Evolutionary conservation across 768 basidiomycete species (phyloP), one percentile per base, ranked within the genome.

Genomic region (Boletus reticuloceps): DNA sequence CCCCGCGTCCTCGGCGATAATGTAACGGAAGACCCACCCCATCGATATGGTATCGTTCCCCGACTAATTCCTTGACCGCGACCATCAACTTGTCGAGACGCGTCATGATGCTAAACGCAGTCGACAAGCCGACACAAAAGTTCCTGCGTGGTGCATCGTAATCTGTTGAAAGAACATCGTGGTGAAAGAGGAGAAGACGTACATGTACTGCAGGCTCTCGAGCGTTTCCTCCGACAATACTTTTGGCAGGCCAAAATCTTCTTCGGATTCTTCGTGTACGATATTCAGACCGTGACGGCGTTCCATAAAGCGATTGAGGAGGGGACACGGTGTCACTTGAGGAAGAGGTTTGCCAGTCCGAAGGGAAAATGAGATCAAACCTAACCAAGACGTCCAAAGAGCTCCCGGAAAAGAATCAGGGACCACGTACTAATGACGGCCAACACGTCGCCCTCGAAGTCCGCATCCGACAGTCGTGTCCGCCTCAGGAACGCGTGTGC

Each of bases 381-480:
- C 89, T 91, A 36, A 19, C 27, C 12, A 36, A 14, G 13, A 11
- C 6, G 34, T 36, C 34, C 34, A 14, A 36, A 14, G 34, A 4
- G 14, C 34, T 14, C 14, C 34, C 11, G 1, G 5, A 5, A 36
- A 14, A 14, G 34, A 36, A 39, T 46, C 27, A 31, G 11, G 31
- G 22, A 41, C 17, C 39, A 64, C 81, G 47, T 56, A 88, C 88
- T 86, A 54, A 94, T 84, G 8, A 94, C 88, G 10, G 91, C 88
- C 5, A 94, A 76, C 6, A 92, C 78, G 53, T 94, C 91, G 2
- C 92, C 93, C 59, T 94, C 85, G 60, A 94, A 94, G 58, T 85
- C 83, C 0, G 86, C 77, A 64, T 94, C 91, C 37, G 85, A 74
- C 55, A 95, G 80, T 12, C 89, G 77, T 0, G 90, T 89, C 31